These are phyloP conservation scores for Phytopythium cucurbitacearum DNA, from an alignment of 352 stramenopile genomes.

Conservation along the genomic window DNA sequence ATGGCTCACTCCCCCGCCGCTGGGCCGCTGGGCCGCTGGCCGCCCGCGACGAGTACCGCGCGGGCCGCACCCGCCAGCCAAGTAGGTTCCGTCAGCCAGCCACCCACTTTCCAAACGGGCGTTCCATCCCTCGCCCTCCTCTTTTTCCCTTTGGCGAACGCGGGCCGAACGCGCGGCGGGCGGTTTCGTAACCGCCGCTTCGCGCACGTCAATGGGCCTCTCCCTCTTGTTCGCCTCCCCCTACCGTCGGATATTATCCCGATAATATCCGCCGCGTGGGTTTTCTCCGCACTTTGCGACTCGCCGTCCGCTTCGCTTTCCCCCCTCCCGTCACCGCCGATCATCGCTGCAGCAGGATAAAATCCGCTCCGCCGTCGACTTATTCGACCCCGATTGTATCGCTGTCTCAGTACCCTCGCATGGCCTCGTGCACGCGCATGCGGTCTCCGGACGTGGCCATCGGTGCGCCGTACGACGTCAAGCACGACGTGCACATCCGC, in stretches of 20 bases:
- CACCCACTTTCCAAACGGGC: too few relatives aligned
- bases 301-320: too few relatives aligned
- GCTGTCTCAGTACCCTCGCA: background rate
- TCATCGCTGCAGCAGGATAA: background rate
- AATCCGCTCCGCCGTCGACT: background rate
- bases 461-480: conserved; percentile 65
- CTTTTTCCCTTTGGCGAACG: background rate
- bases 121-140: too few relatives aligned
- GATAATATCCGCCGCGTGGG: background rate
- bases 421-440: conserved; percentile 36
- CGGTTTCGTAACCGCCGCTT: conserved; percentile 4
- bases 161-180: background rate
- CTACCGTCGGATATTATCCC: background rate
- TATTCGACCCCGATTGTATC: too few relatives aligned
- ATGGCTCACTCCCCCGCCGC: too few relatives aligned
- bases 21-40: too few relatives aligned
- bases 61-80: too few relatives aligned
- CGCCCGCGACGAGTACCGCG: too few relatives aligned
- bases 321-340: too few relatives aligned
- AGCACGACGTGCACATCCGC: conserved; percentile 81
- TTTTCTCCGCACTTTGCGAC: too few relatives aligned
- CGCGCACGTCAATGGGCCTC: background rate
- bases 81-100: too few relatives aligned
- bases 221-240: background rate
- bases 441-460: conserved; percentile 57